These are phyloP conservation scores for Begonia peltatifolia DNA, from an alignment of 306 rosid species.

Conservation along the genomic window DNA sequence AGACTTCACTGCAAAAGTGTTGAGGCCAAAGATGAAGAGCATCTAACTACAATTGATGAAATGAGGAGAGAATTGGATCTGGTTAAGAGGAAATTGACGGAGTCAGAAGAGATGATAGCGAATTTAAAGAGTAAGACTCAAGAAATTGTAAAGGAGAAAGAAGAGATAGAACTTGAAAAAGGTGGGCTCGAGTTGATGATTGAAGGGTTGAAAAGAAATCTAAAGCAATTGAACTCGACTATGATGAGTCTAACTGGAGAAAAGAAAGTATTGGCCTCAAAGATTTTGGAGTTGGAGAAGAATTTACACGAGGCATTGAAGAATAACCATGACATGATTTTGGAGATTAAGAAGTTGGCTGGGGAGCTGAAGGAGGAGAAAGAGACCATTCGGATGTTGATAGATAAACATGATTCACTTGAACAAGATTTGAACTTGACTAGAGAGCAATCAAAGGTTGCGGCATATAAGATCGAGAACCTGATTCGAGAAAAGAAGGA, in stretches of 20 bases:
- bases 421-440: constrained; percentile 11
- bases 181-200: constrained; percentile 8
- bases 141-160: constrained; percentile 23
- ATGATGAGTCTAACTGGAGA: constrained; percentile 11
- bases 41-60: constrained; percentile 11
- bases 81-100: constrained; percentile 18
- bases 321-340: constrained; percentile 19
- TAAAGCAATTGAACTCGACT: constrained; percentile 14
- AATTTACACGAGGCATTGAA: constrained; percentile 15
- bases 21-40: constrained; percentile 16
- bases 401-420: constrained; percentile 7
- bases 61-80: constrained; percentile 25
- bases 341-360: constrained; percentile 18
- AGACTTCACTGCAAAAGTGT: constrained; percentile 13
- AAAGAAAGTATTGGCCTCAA: constrained; percentile 11
- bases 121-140: constrained; percentile 28
- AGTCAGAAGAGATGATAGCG: constrained; percentile 13
- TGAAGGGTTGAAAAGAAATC: constrained; percentile 23
- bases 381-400: constrained; percentile 19
- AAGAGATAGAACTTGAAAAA: constrained; percentile 18
- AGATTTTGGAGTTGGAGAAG: constrained; percentile 18
- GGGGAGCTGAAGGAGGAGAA: constrained; percentile 32
- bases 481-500: constrained; percentile 13
- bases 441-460: constrained; percentile 15
- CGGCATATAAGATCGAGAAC: constrained; percentile 23